Conservation (phyloP, 257 asterid species). For the Solanum chiquidenum region DNA sequence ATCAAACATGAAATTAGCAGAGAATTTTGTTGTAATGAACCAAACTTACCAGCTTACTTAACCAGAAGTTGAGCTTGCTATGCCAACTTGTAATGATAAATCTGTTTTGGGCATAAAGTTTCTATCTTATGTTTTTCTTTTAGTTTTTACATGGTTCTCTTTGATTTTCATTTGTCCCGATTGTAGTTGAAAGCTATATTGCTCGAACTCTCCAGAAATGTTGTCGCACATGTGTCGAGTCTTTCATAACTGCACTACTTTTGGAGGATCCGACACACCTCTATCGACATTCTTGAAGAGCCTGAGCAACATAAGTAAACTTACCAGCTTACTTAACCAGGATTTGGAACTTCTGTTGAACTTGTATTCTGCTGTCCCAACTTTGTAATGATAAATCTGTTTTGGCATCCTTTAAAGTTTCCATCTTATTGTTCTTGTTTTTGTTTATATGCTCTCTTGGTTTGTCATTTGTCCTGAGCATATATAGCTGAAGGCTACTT, state of each 20-base stretch:
- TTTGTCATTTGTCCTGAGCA: not conserved
- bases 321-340: not conserved
- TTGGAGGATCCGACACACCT: accelerated
- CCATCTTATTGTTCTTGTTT: not conserved
- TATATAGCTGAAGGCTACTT: not conserved
- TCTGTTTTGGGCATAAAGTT: not conserved
- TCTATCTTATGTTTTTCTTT: not conserved
- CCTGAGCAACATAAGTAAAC: not conserved
- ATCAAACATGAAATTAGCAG: not conserved
- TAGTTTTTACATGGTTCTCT: not conserved
- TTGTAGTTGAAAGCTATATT: not conserved
- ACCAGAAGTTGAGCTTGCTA: not conserved
- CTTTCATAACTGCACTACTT: not conserved
- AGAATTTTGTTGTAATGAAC: not conserved
- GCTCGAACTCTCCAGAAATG: not conserved
- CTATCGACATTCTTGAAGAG: not conserved
- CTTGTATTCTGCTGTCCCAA: not conserved
- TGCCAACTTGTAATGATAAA: not conserved
- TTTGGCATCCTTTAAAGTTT: not conserved
- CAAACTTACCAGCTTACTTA: not conserved
- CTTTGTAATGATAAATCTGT: not conserved
- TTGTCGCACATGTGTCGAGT: not conserved
- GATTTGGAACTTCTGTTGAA: not conserved
- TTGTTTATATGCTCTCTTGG: not conserved
- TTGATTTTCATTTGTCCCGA: not conserved